Evolutionary conservation across 1,139 yeast species (phyloP), one percentile per base, ranked within the genome.

Genomic region (Candida buenavistaensis): DNA sequence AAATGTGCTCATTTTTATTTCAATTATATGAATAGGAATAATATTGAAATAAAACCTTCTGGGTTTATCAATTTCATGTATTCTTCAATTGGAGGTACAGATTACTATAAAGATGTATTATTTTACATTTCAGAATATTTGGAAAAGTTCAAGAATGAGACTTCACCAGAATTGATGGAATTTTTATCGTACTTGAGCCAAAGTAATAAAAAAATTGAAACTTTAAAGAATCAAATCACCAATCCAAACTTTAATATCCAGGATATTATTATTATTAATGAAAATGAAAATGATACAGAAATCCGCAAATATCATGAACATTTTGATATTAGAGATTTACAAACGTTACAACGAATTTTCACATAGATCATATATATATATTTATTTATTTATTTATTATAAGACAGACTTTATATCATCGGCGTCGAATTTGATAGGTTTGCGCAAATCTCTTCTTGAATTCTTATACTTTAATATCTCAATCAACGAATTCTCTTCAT

Each of bases 401-500:
- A 30, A 40, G 14, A 68, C 68, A 25, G 56, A 58, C 30, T 54
- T 55, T 33, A 65, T 50, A 33, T 64, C 71, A n/a, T 59, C 64
- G 14, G 66, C 71, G 43, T 64, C 68, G 19, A 64, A 47, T 35
- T 46, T 54, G 3, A 48, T 40, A 1, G 43, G 51, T 21, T 43
- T 51, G 25, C 32, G 16, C 10, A 30, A 59, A 15, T 20, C 26
- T 20, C 21, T 28, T 30, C 5, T 7, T 2, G 22, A 19, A 20
- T 23, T 32, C 15, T 46, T 57, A 3, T 46, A 32, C 37, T 55
- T 58, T 38, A 58, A 45, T 3, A 53, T 50, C 38, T 63, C 70
- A 24, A 65, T 47, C 2, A 64, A 45, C 34, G 60, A 58, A 37
- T 47, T 55, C 25, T 19, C 28, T 11, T 47, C 52, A 28, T 64